Conservation (phyloP, 1,139 yeast species). For the Lodderomyces orthopsilosis region DNA sequence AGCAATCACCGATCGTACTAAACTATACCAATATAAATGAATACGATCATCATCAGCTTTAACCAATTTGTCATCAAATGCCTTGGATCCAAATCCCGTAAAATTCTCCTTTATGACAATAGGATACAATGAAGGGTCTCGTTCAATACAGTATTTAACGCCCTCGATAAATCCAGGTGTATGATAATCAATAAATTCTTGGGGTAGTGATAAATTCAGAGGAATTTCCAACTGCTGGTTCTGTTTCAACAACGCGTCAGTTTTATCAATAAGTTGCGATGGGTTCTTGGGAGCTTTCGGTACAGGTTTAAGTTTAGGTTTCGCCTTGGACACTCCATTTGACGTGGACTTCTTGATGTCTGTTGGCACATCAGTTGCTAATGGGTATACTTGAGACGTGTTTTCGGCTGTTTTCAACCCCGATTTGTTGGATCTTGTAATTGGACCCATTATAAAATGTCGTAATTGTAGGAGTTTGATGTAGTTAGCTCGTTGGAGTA, state of each 20-base stretch:
- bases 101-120: constrained; percentile 31
- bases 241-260: constrained; percentile 16
- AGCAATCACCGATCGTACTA: constrained; percentile 52
- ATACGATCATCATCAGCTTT: constrained; percentile 21
- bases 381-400: constrained; percentile 8
- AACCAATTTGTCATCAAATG: constrained; percentile 6
- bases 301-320: constrained; percentile 1
- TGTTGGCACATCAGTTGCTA: constrained; percentile 5
- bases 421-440: constrained; percentile 6
- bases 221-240: constrained; percentile 27
- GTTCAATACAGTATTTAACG: constrained; percentile 32
- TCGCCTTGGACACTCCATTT: constrained; percentile 1
- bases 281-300: neutral
- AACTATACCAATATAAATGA: constrained; percentile 41
- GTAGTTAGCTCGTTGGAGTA: neutral
- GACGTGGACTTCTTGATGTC: constrained; percentile 1
- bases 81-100: constrained; percentile 16
- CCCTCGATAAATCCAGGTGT: constrained; percentile 44
- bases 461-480: neutral
- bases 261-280: neutral
- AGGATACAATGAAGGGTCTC: constrained; percentile 45
- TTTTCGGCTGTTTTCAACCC: constrained; percentile 7
- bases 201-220: constrained; percentile 33
- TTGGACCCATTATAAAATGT: constrained; percentile 4
- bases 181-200: constrained; percentile 40